Base-by-base conservation (phyloP, 106 monocot genomes). In the Dendrobium catenatum region DNA sequence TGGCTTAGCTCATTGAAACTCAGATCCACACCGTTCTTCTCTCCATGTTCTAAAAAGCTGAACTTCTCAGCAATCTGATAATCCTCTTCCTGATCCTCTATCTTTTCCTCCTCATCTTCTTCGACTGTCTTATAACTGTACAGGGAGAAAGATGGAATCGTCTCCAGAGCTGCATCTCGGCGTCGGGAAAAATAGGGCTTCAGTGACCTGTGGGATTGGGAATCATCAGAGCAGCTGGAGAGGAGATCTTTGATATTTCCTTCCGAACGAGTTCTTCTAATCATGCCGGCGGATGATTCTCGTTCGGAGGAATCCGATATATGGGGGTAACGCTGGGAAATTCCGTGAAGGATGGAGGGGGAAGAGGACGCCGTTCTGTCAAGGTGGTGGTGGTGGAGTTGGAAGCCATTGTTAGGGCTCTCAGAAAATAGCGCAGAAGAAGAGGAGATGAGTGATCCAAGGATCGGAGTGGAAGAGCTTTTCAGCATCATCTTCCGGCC, bases 401-500 rank as follows among this genome's bases (percentile, higher is more conserved):
- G 82, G 54, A 79, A 79, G 51, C 47, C 40, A 44, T 73, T 54
- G 84, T 37, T 74, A 75, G 88, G 84, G 77, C 82, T 82, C 3
- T 81, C 84, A 9, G 81, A 42, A 77, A 88, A 77, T 20, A 51
- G 15, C 10, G 72, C 80, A 68, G 81, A 79, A 37, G 72, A 47
- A 42, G 86, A 88, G 4, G 80, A 46, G 64, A 77, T 68, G 51
- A 89, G 87, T 20, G 89, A 83, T 16, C 87, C 80, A 4, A 87
- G 80, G 37, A 87, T 49, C 29, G 89, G 85, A 24, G 89, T 83
- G 10, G 87, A 90, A 20, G 85, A 76, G 42, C 87, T 90, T 56
- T 85, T 73, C 15, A 87, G 82, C 59, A 90, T 22, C 89, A 90
- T 90, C 4, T 76, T 79, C 6, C 73, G 0, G 3, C 33, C 13